phyloP scores from a whole-genome alignment of 1,284 basidiomycete species.

The Ganoderma lingzhi region DNA sequence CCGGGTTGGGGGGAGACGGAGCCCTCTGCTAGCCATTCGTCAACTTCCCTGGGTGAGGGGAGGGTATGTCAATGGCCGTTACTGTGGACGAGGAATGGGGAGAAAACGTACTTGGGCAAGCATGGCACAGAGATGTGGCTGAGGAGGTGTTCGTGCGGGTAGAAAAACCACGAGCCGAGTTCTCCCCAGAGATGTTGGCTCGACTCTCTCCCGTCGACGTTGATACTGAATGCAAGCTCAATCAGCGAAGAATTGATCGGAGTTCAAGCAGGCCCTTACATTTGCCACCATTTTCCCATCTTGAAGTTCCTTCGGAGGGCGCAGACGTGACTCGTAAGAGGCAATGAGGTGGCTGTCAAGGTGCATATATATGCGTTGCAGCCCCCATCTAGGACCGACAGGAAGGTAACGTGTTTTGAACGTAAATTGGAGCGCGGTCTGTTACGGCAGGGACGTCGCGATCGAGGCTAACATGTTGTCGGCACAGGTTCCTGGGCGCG shows the following conservation, averaged over 20 bases:
- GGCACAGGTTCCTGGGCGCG: conserved; percentile 1
- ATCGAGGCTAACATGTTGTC: conserved; percentile 4
- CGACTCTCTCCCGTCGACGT: conserved; percentile 17
- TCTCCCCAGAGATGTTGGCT: conserved; percentile 16
- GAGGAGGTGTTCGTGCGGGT: conserved; percentile 17
- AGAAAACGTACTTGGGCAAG: conserved; percentile 7
- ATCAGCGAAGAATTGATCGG: neutral
- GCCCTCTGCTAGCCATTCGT: conserved; percentile 16
- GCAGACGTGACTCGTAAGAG: neutral
- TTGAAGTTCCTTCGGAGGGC: neutral
- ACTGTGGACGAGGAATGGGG: too few relatives aligned
- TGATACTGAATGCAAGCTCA: conserved; percentile 5
- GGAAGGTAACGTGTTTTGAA: neutral
- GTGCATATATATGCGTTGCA: neutral
- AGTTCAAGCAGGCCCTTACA: conserved; percentile 5
- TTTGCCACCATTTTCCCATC: conserved; percentile 20
- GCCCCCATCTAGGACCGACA: conserved; percentile 4
- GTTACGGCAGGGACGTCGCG: conserved; percentile 7
- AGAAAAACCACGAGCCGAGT: conserved; percentile 22
- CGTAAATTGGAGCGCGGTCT: conserved; percentile 8
- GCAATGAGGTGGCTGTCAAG: too few relatives aligned
- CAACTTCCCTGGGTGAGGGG: conserved; percentile 6
- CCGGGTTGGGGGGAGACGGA: conserved; percentile 1
- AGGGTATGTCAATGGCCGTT: too few relatives aligned
- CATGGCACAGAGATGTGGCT: conserved; percentile 14